Evolutionary conservation across 192 early-diverging fungal genomes (phyloP).

Genomic region (Thoreauomyces humboldtii): DNA sequence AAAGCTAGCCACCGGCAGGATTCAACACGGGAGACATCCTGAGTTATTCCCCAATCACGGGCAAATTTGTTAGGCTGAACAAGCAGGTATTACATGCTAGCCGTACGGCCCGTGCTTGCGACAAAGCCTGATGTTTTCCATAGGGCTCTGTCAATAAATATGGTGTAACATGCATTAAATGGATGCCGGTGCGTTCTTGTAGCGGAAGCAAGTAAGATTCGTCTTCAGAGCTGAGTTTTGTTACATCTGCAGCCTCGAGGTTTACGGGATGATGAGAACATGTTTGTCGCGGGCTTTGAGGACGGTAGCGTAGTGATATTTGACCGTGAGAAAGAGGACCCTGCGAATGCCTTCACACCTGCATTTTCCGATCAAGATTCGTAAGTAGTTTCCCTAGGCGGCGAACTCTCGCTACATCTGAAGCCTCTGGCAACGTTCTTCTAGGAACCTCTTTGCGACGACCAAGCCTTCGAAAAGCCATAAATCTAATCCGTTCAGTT

Average conservation of each 20-base stretch:
- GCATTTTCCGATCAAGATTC: constrained; percentile 20
- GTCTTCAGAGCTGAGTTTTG: background rate
- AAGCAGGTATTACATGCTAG: constrained; percentile 55
- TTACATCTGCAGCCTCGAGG: constrained; percentile 5
- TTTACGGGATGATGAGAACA: constrained; percentile 49
- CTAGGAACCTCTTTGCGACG: constrained; percentile 49
- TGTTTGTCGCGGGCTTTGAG: constrained; percentile 80
- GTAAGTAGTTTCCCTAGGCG: background rate
- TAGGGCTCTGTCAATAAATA: constrained; percentile 64
- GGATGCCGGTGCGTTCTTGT: constrained; percentile 65
- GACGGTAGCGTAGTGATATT: constrained; percentile 82
- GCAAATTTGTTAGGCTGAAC: constrained; percentile 82
- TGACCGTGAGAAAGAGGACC: constrained; percentile 87
- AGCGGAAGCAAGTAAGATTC: background rate
- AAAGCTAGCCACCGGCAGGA: background rate
- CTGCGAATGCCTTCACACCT: constrained; percentile 18
- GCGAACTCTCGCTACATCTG: background rate
- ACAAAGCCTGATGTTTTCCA: background rate
- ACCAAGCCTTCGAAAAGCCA: constrained; percentile 54
- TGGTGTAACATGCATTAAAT: constrained; percentile 77
- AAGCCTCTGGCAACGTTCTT: too few species aligned
- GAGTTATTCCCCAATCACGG: constrained; percentile 82
- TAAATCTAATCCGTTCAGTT: constrained; percentile 79
- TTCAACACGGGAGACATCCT: constrained; percentile 42
- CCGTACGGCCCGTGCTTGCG: background rate